These are phyloP conservation scores for Salisapilia sapeloensis DNA, from an alignment of 352 stramenopile genomes.

Conservation along the genomic window DNA sequence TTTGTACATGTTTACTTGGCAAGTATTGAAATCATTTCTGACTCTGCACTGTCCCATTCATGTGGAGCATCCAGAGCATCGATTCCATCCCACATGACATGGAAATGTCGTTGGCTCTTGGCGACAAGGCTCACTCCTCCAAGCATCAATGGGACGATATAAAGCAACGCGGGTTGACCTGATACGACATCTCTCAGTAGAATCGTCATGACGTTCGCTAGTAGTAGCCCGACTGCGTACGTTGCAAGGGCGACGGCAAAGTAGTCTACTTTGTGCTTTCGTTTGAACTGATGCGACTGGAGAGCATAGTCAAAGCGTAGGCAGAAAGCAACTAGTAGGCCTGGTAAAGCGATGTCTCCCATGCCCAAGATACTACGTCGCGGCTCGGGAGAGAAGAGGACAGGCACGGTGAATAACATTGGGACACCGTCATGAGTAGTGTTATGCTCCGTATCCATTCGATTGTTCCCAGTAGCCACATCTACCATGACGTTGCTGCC, in stretches of 20 bases:
- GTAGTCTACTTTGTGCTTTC: constrained; percentile 48
- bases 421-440: no score
- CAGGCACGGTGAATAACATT: constrained; percentile 74
- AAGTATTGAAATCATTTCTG: no score
- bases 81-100: constrained; percentile 67
- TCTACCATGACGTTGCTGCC: constrained; percentile 83
- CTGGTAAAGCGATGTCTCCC: constrained; percentile 88
- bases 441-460: constrained; percentile 6
- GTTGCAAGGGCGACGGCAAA: constrained; percentile 42
- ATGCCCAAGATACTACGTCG: constrained; percentile 84
- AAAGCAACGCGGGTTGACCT: constrained; percentile 90
- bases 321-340: constrained; percentile 83
- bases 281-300: no score
- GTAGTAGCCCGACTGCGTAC: constrained; percentile 83
- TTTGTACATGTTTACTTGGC: no score
- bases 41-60: no score
- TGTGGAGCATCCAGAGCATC: constrained; percentile 1
- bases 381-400: constrained; percentile 78
- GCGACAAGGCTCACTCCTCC: constrained; percentile 36
- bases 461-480: constrained; percentile 64
- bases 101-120: constrained; percentile 28
- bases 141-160: constrained; percentile 86
- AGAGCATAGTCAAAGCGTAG: constrained; percentile 81
- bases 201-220: constrained; percentile 86
- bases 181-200: constrained; percentile 72